Evolutionary conservation across 306 rosid genomes (phyloP), one percentile per base, ranked within the genome.

Genomic region (Corylus americana): DNA sequence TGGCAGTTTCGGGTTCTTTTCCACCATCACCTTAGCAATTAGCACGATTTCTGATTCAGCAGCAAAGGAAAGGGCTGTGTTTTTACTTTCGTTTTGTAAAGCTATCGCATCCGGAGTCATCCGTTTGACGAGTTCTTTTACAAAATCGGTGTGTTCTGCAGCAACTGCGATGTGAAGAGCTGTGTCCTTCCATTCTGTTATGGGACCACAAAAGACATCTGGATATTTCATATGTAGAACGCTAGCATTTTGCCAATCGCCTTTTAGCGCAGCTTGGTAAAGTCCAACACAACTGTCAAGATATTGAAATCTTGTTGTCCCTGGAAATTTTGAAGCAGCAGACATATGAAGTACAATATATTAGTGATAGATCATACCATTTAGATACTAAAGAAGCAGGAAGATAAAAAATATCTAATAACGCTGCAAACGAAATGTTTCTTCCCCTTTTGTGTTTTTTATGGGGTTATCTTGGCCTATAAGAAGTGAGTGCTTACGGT

Each of bases 141-240:
- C 20, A 14, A 62, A 62, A 29, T 29, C 29, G 18, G 17, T 71
- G 35, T 64, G 63, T 16, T 50, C 71, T 12, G 80, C 49, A 5
- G 64, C 77, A 5, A 55, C 76, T 22, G 85, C 79, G 14, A 80
- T 31, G 54, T 80, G 84, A 74, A 80, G 84, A 61, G 42, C 72
- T 1, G 79, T 69, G 1, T 68, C 76, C 1, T 1, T 0, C 1
- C 3, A 29, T 45, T 44, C 8, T 45, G 80, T 29, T 54, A 80
- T 48, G 47, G 35, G 5, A 6, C 37, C 6, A 2, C 37, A 16
- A 12, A 78, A 0, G 11, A 73, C 58, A 5, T 20, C 12, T 14
- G 35, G 27, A 8, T 79, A 0, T 0, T 0, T 0, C 4, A 0
- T 4, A 48, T 70, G 42, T 51, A 79, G 31, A 0, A 0, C 1